Evolutionary conservation across 169 alveolate genomes (phyloP), one percentile per base, ranked within the genome.

Genomic region (Amoebophrya sp.): DNA sequence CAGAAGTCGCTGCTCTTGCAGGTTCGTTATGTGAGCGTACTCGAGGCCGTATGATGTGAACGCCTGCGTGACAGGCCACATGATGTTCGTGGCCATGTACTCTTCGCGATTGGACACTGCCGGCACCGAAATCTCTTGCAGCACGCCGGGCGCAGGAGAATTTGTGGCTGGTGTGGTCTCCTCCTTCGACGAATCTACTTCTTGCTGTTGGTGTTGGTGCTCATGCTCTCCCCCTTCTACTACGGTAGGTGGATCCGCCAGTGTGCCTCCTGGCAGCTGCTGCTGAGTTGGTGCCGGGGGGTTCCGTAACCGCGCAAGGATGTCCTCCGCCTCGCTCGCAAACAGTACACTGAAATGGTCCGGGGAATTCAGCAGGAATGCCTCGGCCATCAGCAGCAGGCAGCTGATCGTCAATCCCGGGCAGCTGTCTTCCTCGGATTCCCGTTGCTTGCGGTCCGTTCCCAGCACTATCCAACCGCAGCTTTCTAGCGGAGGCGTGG

Each of bases 361-460:
- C 10, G 83, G 83, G 35, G 39, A 25, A 66, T 66, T 66, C 83
- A 66, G 83, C 83, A 66, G 39, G 35, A 66, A 66, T 0, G 18
- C 83, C 35, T 66, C 83, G 83, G 83, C 83, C 83, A 66, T 66
- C 32, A 66, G 83, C 35, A 66, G 83, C 35, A 66, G 35, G 83
- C 83, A 66, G 32, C 32, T 12, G 12, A 66, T 66, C 10, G 83
- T 66, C 83, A 66, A 66, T 3, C 83, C 83, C 38, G 83, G 83
- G 35, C 83, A 66, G 35, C 35, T 12, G 83, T 66, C 83, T 66
- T 66, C 83, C 83, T 66, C 83, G 35, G 12, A 25, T 25, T 66
- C 83, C 35, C 83, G 83, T 2, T 66, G 35, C 35, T n/a, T 2
- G 7, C 83, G 29, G 10, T 7, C 32, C 35, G 83, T 66, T 2